These are phyloP conservation scores for Thielaviopsis punctulata DNA, from an alignment of 2,329 filamentous ascomycete species.

Conservation along the genomic window DNA sequence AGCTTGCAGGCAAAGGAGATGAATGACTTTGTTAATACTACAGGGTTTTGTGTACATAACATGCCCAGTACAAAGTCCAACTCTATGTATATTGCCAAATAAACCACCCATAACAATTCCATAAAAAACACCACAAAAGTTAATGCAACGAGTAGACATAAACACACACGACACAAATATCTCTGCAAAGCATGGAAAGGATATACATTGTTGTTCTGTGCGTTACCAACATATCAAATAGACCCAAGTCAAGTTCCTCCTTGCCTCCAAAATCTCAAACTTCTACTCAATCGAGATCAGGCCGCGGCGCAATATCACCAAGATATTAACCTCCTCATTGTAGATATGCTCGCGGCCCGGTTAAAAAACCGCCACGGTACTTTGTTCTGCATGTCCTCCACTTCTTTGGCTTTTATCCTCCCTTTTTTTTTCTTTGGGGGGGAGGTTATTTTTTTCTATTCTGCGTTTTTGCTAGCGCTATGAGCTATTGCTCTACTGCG, in stretches of 20 bases:
- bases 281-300: conserved; percentile 1
- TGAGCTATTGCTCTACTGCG: not conserved
- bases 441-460: no score
- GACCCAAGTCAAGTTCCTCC: not conserved
- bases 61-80: no score
- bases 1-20: no score
- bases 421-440: no score
- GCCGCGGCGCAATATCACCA: not conserved
- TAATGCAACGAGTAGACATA: not conserved
- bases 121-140: no score
- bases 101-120: no score
- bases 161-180: not conserved
- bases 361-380: no score
- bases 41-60: not conserved
- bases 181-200: conserved; percentile 1
- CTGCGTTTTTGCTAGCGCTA: no score
- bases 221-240: conserved; percentile 6
- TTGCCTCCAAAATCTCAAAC: not conserved
- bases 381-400: no score
- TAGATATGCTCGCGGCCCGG: not conserved
- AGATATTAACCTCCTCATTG: not conserved
- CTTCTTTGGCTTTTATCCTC: no score
- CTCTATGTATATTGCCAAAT: no score
- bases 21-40: no score
- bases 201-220: conserved; percentile 9